Evolutionary conservation across 192 early-diverging fungal genomes (phyloP), one percentile per base, ranked within the genome.

Genomic region (Chytriomyces sp.): DNA sequence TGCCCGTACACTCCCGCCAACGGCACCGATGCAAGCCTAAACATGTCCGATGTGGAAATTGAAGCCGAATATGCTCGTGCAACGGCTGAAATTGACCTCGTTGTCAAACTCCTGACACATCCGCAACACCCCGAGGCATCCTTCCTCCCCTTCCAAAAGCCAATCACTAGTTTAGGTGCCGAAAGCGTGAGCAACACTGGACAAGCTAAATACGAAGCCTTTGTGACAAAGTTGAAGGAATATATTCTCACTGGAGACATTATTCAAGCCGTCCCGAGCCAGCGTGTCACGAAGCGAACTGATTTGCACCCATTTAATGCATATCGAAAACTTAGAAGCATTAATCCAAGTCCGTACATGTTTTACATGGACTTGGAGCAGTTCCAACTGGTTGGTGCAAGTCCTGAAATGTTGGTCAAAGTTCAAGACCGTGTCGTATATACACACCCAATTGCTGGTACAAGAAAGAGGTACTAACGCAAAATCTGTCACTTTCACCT

Each of bases 321-420:
- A 28, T 99, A 99, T 85, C 89, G 98, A 49, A 92, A 96, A 69
- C 85, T 99, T 71, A 89, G 98, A 64, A 94, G 92, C 20, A 83
- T 98, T 62, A 99, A 98, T 79, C 98, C 98, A n/a, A 98, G 96
- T 7, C 98, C 98, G 23, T 99, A 99, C 83, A 97, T 99, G 96
- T 99, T 99, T 81, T 99, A 98, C 82, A 89, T 99, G 76, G 91
- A 98, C 79, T 83, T 99, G 63, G 91, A 92, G 61, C 94, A 90
- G 64, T 98, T 97, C 79, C 93, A 96, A 78, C 85, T 98, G 20
- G 98, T 98, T 43, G 98, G 98, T 16, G 98, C 98, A 3, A 97
- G 96, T 20, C 98, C 98, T 13, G 98, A 99, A 83, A 96, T 98
- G 93, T 86, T 99, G 59, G 92, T 94, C 47, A 95, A 95, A 77